Evolutionary conservation across 2,329 filamentous ascomycete genomes (phyloP), one percentile per base, ranked within the genome.

Genomic region (Fragosphaeria purpurea): DNA sequence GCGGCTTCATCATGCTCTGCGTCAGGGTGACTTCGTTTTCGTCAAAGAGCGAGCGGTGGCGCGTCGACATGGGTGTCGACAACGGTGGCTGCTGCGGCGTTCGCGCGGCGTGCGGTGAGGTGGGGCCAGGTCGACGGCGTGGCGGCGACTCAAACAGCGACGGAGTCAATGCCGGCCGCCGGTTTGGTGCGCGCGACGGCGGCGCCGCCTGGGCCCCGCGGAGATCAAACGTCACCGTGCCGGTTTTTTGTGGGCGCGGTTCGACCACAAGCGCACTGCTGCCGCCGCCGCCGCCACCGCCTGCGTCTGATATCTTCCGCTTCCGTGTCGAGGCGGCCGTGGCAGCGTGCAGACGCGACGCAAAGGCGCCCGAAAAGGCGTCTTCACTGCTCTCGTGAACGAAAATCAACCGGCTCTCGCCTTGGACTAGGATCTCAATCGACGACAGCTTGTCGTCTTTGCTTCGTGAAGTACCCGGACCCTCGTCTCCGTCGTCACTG

Each of bases 321-420:
- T 75, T 51, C 67, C 69, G 51, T 61, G 68, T 49, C 35, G 35
- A 37, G 11, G 69, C 69, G 53, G 39, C 10, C 39, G 39, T 6
- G 8, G 47, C 9, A 4, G 47, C 44, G 60, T 58, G 50, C 48
- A 60, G 62, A 22, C 60, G 60, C 30, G 53, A 58, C 1, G 58
- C 58, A 38, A 63, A 49, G 6, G 58, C 56, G 6, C 57, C 42
- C 11, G 51, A 50, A 22, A 45, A 47, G 11, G 54, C 51, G 7
- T 52, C 50, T 3, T 75, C 73, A 49, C 67, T 72, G 51, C 67
- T 73, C 55, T 79, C 75, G 22, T 73, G 74, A 11, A 80, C 70
- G 32, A 79, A 63, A 7, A 81, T 72, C 4, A 81, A 58, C 41
- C 77, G 70, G 39, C 70, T 75, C 60, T 82, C 78, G 33, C 78